Evolutionary conservation across 1,284 basidiomycete species (phyloP), one percentile per base, ranked within the genome.

Genomic region (Microbotryum lychnidis-dioicae): DNA sequence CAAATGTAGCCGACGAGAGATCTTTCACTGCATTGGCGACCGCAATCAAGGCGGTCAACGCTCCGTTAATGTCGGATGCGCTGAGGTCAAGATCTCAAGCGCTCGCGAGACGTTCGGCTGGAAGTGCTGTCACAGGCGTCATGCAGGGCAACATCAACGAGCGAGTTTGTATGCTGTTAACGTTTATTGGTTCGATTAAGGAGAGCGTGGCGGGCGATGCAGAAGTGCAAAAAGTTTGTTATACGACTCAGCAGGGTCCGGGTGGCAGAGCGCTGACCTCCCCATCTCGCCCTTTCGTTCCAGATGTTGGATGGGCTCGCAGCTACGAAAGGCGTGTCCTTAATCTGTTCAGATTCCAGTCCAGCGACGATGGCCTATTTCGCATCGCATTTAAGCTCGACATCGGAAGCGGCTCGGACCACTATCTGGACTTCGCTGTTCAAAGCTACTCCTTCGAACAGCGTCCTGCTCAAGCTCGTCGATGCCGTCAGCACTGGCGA

Each of bases 381-480:
- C 37, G 16, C 47, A 6, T n/a, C 20, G 18, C 50, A 31, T n/a
- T 53, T 25, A 16, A 54, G 12, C 56, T 53, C 45, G n/a, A 56
- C 29, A 33, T 50, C 6, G 44, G 50, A 14, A 49, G n/a, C 31
- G 6, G 63, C 61, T 6, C 61, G 52, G 16, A 50, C 20, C 33
- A 44, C 57, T 9, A 54, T 55, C 31, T 68, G 61, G 63, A 21
- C 52, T 3, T 57, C 57, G 12, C 57, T 63, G 29, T 61, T 62
- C 55, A 20, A 54, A 31, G 50, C 54, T 9, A 48, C 54, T 5
- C 65, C 62, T 8, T 18, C 61, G 1, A 57, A 58, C 6, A 3
- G n/a, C 4, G 56, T 57, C 18, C 54, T 63, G 16, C 61, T 65
- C 1, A 20, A 42, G 2, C 27, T 66, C 10, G 47, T 68, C 50